phyloP scores from a whole-genome alignment of 345 rosid species.

The Moringa oleifera region DNA sequence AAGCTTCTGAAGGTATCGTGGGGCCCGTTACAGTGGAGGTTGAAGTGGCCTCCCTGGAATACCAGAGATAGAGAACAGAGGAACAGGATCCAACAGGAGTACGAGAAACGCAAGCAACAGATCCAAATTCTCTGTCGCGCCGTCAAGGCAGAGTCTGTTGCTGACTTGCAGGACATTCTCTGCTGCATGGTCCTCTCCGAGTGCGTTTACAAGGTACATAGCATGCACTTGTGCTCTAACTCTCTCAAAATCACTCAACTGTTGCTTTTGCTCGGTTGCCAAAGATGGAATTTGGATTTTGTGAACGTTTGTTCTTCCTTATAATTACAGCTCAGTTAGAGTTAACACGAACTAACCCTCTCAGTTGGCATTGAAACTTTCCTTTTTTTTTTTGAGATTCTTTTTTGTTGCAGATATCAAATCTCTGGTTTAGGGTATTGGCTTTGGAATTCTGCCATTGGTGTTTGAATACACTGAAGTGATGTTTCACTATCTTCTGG shows the following conservation, averaged over 20 bases:
- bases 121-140: constrained; percentile 76
- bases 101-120: constrained; percentile 62
- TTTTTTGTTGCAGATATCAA: no score
- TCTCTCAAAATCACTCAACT: background rate
- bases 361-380: background rate
- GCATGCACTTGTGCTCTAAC: background rate
- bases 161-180: constrained; percentile 84
- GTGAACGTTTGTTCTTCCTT: background rate
- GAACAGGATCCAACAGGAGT: constrained; percentile 68
- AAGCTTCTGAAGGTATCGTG: constrained; percentile 67
- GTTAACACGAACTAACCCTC: background rate
- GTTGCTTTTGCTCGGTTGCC: background rate
- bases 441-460: background rate
- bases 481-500: background rate
- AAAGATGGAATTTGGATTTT: background rate
- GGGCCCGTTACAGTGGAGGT: constrained; percentile 78
- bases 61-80: constrained; percentile 40
- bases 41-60: constrained; percentile 82
- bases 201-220: constrained; percentile 83
- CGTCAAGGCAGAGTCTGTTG: constrained; percentile 70
- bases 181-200: constrained; percentile 97
- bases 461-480: background rate
- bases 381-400: background rate
- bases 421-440: background rate
- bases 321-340: background rate